These are phyloP conservation scores for Capniomyces stellatus DNA, from an alignment of 371 early-diverging fungal genomes.

Conservation along the genomic window DNA sequence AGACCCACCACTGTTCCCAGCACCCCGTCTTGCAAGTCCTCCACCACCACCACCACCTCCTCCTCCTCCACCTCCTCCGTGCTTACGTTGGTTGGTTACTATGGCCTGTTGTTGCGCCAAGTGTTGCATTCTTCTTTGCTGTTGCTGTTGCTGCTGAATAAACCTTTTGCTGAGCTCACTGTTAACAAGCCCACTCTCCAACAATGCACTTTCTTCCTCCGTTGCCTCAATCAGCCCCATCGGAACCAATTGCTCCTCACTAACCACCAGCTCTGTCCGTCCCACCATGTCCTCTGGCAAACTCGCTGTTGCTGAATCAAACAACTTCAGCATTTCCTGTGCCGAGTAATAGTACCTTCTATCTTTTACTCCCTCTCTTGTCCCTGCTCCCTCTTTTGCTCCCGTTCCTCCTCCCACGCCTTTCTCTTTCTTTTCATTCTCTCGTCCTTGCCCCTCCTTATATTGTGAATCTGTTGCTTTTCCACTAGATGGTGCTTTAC, in stretches of 20 bases:
- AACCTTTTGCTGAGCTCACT: slow-evolving; percentile 6
- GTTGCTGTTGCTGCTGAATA: slow-evolving; percentile 5
- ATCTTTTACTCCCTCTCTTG: neutral
- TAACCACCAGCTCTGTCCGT: neutral
- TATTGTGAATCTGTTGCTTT: neutral
- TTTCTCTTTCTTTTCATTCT: no score
- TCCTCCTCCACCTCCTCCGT: slow-evolving; percentile 1
- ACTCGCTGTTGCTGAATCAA: neutral
- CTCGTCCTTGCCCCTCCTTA: no score
- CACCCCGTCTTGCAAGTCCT: neutral
- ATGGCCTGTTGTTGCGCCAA: slow-evolving; percentile 2
- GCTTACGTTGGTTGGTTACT: neutral
- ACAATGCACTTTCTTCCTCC: neutral
- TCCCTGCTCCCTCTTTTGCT: no score
- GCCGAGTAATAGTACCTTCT: neutral
- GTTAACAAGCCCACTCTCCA: slow-evolving; percentile 2
- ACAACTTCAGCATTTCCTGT: slow-evolving; percentile 3
- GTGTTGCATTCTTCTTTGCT: slow-evolving; percentile 5
- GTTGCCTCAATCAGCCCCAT: neutral
- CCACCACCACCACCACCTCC: neutral
- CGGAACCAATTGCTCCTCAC: neutral
- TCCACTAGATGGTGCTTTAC: neutral
- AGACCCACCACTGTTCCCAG: neutral
- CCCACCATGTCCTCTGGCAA: slow-evolving; percentile 1
- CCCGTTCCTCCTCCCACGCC: no score